Evolutionary conservation across 176 grass and related monocot genomes (phyloP), one percentile per base, ranked within the genome.

Genomic region (Raddia distichophylla): DNA sequence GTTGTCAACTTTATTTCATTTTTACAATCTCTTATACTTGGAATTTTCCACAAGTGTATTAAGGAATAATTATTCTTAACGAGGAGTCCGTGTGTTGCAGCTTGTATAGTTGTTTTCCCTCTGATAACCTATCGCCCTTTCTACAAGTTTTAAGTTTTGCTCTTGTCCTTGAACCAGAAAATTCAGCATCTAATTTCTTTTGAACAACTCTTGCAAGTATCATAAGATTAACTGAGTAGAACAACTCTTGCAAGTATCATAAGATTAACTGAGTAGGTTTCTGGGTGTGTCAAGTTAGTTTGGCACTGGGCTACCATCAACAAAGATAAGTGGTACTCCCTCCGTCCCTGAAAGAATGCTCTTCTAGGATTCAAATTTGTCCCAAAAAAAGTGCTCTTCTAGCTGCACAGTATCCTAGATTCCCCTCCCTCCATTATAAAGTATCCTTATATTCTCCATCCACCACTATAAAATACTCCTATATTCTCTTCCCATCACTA

Each of bases 61-160:
- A 74, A 48, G 59, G 79, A 69, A 86, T 67, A 27, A 73, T 83
- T 54, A 51, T 83, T 88, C 18, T 46, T 73, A 67, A 86, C 52
- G 60, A 74, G 66, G 73, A 82, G 78, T 66, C 67, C 74, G 82
- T 86, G 61, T 68, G 79, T 67, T 89, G 87, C 79, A 82, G 45
- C 67, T 48, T 77, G 72, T 73, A 82, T 60, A 78, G 72, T 52
- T 33, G 73, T 71, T 62, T 14, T 2, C 7, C 12, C 1, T 4
- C 53, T 20, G 6, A 7, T 47, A 4, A 7, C 7, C 18, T 34
- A 18, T 18, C 37, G 50, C 10, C 4, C 1, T 5, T 46, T 20
- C 43, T 40, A 40, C 37, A 40, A 40, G 37, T 40, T 46, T 20
- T 51, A 27, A 27, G 27, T 5, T 46, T 20, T 51, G 32, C 74